A percentile compares a stretch with the other conserved stretches of the same genome.
phyloP scores from a whole-genome alignment of 352 stramenopile genomes.

The Phytophthora hibernalis region DNA sequence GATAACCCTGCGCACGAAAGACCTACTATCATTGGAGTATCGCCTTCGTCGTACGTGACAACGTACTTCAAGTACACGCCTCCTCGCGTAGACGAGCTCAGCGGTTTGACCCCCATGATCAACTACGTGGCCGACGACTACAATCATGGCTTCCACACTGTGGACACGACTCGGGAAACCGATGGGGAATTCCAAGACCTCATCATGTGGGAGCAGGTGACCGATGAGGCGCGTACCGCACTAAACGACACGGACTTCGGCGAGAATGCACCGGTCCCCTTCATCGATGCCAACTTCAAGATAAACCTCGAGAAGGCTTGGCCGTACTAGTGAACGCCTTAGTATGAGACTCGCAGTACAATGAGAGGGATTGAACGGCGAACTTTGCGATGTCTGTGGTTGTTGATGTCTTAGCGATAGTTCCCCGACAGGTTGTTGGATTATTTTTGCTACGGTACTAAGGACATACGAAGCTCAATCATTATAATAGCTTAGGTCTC shows the following conservation, averaged over 20 bases:
- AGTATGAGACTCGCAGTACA: neutral
- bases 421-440: too few relatives aligned
- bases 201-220: slow-evolving; percentile 22
- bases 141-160: slow-evolving; percentile 9
- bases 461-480: too few relatives aligned
- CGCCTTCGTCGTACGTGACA: slow-evolving; percentile 13
- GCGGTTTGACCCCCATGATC: slow-evolving; percentile 19
- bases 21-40: slow-evolving; percentile 15
- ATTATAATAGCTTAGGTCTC: neutral
- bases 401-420: too few relatives aligned
- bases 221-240: slow-evolving; percentile 10
- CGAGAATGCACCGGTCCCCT: slow-evolving; percentile 24
- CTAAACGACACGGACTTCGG: slow-evolving; percentile 25
- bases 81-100: slow-evolving; percentile 2
- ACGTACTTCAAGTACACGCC: slow-evolving; percentile 24
- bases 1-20: slow-evolving; percentile 22
- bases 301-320: slow-evolving; percentile 15
- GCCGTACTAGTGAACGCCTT: neutral
- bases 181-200: slow-evolving; percentile 17
- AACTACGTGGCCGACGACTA: slow-evolving; percentile 15
- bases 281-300: slow-evolving; percentile 30
- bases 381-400: too few relatives aligned
- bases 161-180: slow-evolving; percentile 9
- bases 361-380: neutral
- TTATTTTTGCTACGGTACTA: too few relatives aligned